phyloP scores from a whole-genome alignment of 2,329 filamentous ascomycete species.

The Aaosphaeria pasadenensis region DNA sequence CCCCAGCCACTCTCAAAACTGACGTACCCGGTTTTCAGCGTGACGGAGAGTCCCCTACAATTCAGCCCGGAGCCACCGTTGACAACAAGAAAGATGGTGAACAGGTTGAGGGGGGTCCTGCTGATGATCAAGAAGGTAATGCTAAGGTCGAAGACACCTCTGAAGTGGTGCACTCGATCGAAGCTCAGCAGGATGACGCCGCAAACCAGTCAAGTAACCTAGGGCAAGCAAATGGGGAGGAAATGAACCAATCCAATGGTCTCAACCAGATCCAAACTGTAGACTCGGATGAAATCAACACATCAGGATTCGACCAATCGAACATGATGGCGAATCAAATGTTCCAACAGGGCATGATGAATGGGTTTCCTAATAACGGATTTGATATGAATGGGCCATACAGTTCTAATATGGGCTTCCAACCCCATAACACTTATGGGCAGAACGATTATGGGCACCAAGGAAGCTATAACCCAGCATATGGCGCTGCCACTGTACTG shows the following conservation, averaged over 20 bases:
- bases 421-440: slow-evolving; percentile 33
- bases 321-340: slow-evolving; percentile 17
- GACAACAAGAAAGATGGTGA: slow-evolving; percentile 30
- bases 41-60: slow-evolving; percentile 30
- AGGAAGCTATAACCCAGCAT: slow-evolving; percentile 43
- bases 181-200: slow-evolving; percentile 4
- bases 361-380: slow-evolving; percentile 58
- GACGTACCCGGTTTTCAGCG: slow-evolving; percentile 23
- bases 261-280: slow-evolving; percentile 35
- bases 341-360: slow-evolving; percentile 29
- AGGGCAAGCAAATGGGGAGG: slow-evolving; percentile 17
- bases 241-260: slow-evolving; percentile 7
- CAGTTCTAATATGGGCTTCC: slow-evolving; percentile 35
- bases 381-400: slow-evolving; percentile 46
- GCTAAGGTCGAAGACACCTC: slow-evolving; percentile 6
- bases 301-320: slow-evolving; percentile 17
- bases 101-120: slow-evolving; percentile 17
- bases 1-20: slow-evolving; percentile 15
- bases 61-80: slow-evolving; percentile 27
- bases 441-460: slow-evolving; percentile 42
- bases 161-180: slow-evolving; percentile 3
- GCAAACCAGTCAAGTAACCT: slow-evolving; percentile 10
- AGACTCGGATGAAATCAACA: slow-evolving; percentile 21
- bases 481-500: slow-evolving; percentile 36
- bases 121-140: slow-evolving; percentile 30